Percentiles rank a stretch among this genome's conserved stretches.
Evolutionary conservation across 805 yeast species (phyloP).

Genomic region (Zygosaccharomyces siamensis): DNA sequence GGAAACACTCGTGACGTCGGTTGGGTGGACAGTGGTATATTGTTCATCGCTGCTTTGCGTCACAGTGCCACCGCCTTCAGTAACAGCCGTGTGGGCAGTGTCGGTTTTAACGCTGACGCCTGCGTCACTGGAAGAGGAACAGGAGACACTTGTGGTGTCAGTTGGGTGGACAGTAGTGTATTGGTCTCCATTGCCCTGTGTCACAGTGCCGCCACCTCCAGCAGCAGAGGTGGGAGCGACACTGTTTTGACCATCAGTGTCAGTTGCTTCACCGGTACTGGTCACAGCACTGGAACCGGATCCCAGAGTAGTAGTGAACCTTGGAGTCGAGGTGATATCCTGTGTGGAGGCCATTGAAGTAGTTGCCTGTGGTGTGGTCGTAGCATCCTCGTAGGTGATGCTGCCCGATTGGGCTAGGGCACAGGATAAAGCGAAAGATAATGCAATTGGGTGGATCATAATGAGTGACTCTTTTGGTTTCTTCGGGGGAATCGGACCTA

Average conservation of each 20-base stretch:
- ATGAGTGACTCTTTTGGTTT: neutral
- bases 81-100: neutral
- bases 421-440: conserved; percentile 13
- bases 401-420: conserved; percentile 25
- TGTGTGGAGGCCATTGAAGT: conserved; percentile 44
- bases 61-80: neutral
- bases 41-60: neutral
- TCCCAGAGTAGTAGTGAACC: conserved; percentile 31
- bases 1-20: conserved; percentile 2
- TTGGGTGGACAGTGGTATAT: neutral
- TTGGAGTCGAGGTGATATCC: conserved; percentile 38
- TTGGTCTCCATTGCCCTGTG: neutral
- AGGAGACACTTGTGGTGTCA: conserved; percentile 3
- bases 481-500: neutral
- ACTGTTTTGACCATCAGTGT: no score
- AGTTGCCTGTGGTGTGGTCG: conserved; percentile 47
- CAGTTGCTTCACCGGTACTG: neutral
- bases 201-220: neutral
- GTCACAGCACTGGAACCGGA: neutral
- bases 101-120: neutral
- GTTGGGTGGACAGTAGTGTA: neutral
- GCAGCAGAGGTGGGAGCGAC: neutral
- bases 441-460: conserved; percentile 4
- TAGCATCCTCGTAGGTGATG: conserved; percentile 43
- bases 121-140: conserved; percentile 1